Base-by-base conservation (phyloP, 1,284 basidiomycete species). In the Lignosus rhinocerotis region DNA sequence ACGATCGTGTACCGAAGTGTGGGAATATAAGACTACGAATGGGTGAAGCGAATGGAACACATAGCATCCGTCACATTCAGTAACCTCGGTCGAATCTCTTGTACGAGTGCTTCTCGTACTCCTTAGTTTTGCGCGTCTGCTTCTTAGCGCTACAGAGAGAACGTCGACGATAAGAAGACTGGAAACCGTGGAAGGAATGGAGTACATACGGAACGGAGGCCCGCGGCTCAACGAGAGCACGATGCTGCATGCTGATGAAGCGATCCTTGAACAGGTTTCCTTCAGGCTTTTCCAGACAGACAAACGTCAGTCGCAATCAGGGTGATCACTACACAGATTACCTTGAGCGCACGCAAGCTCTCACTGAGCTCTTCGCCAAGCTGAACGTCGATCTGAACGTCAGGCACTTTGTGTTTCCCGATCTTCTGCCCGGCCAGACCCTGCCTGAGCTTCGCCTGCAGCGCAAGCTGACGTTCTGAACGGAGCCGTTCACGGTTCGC, bases 211-310 rank as follows among this genome's bases (percentile, higher is more conserved):
- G 62, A 47, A 93, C 85, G 31, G 80, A 88, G 25, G 80, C 78
- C 5, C 90, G 84, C 7, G 92, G 90, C 68, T 94, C 92, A 32
- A 92, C 76, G 39, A 92, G 76, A 0, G 88, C 91, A 21, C 92
- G 81, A 54, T 91, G 86, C 66, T 95, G 92, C 72, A 93, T 73
- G 67, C 84, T 93, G 44, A 90, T 73, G 78, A 94, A 96, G 2
- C 94, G 84, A 71, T 97, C 95, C 45, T 87, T 84, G 82, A 96
- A 97, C 30, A 96, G 75, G 72, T 96, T 97, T 33, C 95, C 95
- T 76, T 97, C 94, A 17, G 93, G 91, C 92, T 94, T 60, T 14
- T 39, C 8, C 42, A 43, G 3, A 43, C 41, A 32, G 48, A 55
- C 36, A 25, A 52, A 57, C 9, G 58, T 33, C 45, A 17, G 19